Conservation (phyloP, 495 filamentous ascomycete species). For the Daldinia vernicosa region DNA sequence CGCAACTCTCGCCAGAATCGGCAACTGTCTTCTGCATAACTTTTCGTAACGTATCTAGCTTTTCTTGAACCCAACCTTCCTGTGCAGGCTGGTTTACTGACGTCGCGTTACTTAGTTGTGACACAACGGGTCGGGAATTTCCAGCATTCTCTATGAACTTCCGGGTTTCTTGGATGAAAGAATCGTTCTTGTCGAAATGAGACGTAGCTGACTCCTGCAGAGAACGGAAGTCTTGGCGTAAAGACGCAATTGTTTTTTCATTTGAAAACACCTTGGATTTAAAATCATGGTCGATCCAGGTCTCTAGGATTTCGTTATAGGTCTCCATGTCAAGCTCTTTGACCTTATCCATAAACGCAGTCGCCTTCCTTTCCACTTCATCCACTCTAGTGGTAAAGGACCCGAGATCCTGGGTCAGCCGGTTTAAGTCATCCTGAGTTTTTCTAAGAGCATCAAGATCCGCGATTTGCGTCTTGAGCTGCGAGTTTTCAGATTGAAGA, state of each 20-base stretch:
- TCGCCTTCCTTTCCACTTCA: constrained; percentile 10
- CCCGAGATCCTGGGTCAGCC: constrained; percentile 15
- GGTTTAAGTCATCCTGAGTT: constrained; percentile 1
- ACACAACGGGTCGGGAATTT: background rate
- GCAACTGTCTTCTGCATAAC: constrained; percentile 13
- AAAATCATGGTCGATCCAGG: constrained; percentile 40
- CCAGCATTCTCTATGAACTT: background rate
- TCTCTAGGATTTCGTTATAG: constrained; percentile 35
- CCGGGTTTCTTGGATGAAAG: constrained; percentile 9
- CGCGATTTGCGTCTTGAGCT: constrained; percentile 12
- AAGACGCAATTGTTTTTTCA: constrained; percentile 13
- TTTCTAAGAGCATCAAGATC: constrained; percentile 2
- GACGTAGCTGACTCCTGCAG: constrained; percentile 1
- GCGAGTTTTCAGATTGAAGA: constrained; percentile 25
- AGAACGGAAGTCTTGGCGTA: constrained; percentile 13
- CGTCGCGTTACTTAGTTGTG: background rate
- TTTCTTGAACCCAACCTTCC: constrained; percentile 18
- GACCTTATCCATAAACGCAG: constrained; percentile 28
- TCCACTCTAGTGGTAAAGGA: constrained; percentile 18
- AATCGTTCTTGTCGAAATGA: constrained; percentile 7
- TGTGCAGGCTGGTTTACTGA: background rate
- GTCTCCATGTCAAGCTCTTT: constrained; percentile 41
- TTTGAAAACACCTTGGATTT: constrained; percentile 29
- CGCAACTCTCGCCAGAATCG: constrained; percentile 23
- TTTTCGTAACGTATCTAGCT: constrained; percentile 4